Evolutionary conservation across 768 basidiomycete genomes (phyloP).

Genomic region (Leccinum imitatum): DNA sequence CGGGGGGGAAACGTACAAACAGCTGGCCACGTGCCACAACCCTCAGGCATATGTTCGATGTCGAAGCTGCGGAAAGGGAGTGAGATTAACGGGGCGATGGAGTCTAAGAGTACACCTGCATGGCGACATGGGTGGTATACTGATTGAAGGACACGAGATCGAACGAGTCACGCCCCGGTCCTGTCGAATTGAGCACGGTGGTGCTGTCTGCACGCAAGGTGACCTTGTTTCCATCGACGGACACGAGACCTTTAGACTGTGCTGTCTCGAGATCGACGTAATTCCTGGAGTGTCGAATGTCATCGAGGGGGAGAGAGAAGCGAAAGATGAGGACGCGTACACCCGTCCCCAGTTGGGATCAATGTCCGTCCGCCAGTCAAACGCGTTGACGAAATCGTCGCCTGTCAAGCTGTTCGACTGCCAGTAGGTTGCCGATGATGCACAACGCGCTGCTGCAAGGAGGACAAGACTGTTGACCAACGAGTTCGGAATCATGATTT

Average conservation of each 20-base stretch:
- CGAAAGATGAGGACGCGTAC: conserved; percentile 8
- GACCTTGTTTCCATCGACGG: conserved; percentile 43
- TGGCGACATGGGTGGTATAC: conserved; percentile 36
- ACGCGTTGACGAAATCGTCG: conserved; percentile 43
- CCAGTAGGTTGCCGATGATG: conserved; percentile 44
- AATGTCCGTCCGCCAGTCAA: conserved; percentile 22
- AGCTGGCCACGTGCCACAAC: conserved; percentile 42
- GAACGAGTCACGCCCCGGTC: conserved; percentile 38
- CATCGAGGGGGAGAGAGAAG: background rate
- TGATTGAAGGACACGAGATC: conserved; percentile 29
- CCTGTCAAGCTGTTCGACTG: conserved; percentile 48
- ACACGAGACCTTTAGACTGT: conserved; percentile 56
- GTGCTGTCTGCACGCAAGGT: conserved; percentile 37
- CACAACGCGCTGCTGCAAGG: conserved; percentile 5
- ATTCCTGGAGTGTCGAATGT: conserved; percentile 27
- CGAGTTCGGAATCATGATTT: conserved; percentile 1
- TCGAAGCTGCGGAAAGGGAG: conserved; percentile 29
- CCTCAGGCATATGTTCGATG: conserved; percentile 39
- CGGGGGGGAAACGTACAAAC: conserved; percentile 28
- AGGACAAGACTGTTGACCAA: conserved; percentile 6
- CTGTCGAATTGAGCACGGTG: conserved; percentile 28
- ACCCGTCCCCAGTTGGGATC: conserved; percentile 34
- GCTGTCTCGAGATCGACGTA: conserved; percentile 52
- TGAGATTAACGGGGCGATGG: background rate
- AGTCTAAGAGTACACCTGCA: conserved; percentile 17